A percentile compares a stretch with the other conserved stretches of the same genome.
Conservation (phyloP, 2,329 filamentous ascomycete genomes). For the Paracoccidioides lutzii region DNA sequence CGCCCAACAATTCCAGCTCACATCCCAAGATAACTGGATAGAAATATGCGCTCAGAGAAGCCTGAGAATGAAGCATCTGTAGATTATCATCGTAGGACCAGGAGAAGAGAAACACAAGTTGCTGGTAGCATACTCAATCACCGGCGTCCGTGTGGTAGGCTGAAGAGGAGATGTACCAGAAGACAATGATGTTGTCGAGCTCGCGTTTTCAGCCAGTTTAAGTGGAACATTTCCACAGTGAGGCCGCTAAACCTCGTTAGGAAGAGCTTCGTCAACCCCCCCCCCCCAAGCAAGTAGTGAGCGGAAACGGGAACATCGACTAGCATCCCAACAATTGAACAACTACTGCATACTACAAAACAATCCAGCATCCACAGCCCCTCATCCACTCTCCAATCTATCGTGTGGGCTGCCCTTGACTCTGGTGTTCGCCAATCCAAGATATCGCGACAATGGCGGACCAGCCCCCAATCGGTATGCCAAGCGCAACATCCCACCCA, state of each 20-base stretch:
- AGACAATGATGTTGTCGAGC: too few relatives aligned
- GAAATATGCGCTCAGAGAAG: too few relatives aligned
- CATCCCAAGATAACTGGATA: too few relatives aligned
- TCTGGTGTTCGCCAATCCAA: background rate
- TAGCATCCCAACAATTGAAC: background rate
- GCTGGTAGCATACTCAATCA: too few relatives aligned
- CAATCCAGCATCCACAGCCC: background rate
- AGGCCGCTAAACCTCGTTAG: background rate
- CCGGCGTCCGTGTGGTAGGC: too few relatives aligned
- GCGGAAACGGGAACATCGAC: background rate
- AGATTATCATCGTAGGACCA: too few relatives aligned
- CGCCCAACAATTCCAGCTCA: too few relatives aligned
- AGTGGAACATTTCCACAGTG: background rate
- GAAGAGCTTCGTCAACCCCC: background rate
- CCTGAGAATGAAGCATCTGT: too few relatives aligned
- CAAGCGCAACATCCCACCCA: conserved; percentile 15
- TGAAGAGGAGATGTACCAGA: background rate
- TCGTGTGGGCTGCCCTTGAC: background rate
- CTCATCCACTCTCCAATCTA: background rate
- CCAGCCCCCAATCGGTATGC: conserved; percentile 35
- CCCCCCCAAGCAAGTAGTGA: background rate
- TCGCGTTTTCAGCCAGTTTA: too few relatives aligned
- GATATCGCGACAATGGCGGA: conserved; percentile 30
- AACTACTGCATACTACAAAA: background rate
- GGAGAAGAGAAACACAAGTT: too few relatives aligned